Evolutionary conservation across 768 basidiomycete species (phyloP), one percentile per base, ranked within the genome.

Genomic region (Termitomyces sp.): DNA sequence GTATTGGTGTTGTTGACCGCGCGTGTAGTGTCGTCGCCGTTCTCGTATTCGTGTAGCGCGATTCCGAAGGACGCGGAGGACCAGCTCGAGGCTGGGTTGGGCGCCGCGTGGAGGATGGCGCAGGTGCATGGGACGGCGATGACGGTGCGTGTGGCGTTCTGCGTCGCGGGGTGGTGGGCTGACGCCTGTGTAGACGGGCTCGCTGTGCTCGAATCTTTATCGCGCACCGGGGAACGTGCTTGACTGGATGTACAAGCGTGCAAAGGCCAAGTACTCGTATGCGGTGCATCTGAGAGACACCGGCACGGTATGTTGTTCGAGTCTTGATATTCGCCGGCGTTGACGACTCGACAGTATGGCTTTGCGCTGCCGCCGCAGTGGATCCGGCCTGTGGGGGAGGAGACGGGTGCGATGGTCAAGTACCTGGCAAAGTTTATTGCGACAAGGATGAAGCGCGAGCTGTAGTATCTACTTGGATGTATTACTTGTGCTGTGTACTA

Each of bases 311-410:
- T 66, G 85, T 75, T 53, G 34, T 34, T 37, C 33, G 4, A 20
- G 46, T 15, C 54, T 52, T 28, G 36, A n/a, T n/a, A n/a, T n/a
- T n/a, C n/a, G 26, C 37, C 42, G n/a, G 18, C 4, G 39, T 22
- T 60, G 22, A 36, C n/a, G 26, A 20, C 5, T n/a, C 46, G 31
- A 44, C 62, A 89, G 88, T 90, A 88, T 64, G 90, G 90, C 4
- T 93, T 91, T 73, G 72, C 87, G 7, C 73, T 93, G 2, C 92
- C 92, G 0, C 72, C 84, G 0, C 72, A 74, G 50, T 84, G 82
- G 81, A 92, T 94, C 61, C 74, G 87, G 7, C 88, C 91, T 0
- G 85, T 89, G 2, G 91, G 89, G 1, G 87, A 90, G 70, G 92
- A 94, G 72, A 84, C 85, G 4, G 75, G 76, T 18, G 78, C 74